Conservation (phyloP, 23 red algal genomes). For the Gracilariopsis chorda region DNA sequence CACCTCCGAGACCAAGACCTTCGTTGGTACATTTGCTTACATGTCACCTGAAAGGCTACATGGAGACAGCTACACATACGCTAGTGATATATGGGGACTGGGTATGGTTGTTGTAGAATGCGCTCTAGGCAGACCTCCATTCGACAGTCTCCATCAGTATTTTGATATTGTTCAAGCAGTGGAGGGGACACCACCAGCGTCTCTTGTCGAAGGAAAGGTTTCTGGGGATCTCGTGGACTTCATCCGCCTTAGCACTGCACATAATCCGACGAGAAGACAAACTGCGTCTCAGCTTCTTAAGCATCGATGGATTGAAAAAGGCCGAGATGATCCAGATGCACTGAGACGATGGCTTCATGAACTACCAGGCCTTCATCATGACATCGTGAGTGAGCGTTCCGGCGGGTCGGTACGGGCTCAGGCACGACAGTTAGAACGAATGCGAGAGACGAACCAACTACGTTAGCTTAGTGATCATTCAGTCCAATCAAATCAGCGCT, state of each 20-base stretch:
- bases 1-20: slow-evolving; percentile 62
- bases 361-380: background rate
- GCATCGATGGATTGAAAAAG: slow-evolving; percentile 48
- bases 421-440: background rate
- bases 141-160: slow-evolving; percentile 68
- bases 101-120: slow-evolving; percentile 73
- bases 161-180: slow-evolving; percentile 67
- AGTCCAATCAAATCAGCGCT: no score
- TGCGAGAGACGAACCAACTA: slow-evolving; percentile 19
- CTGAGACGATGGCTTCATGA: slow-evolving; percentile 9
- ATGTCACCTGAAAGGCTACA: slow-evolving; percentile 79
- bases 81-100: slow-evolving; percentile 79
- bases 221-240: slow-evolving; percentile 56
- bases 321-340: background rate
- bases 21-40: slow-evolving; percentile 80
- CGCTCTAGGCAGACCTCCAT: slow-evolving; percentile 60
- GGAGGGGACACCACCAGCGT: background rate
- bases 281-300: slow-evolving; percentile 45
- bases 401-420: background rate
- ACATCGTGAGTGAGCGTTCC: background rate
- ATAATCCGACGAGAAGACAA: slow-evolving; percentile 45
- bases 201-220: slow-evolving; percentile 26
- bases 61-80: slow-evolving; percentile 71
- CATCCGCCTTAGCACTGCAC: slow-evolving; percentile 32
- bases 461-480: no score